Evolutionary conservation across 371 early-diverging fungal species (phyloP).

Genomic region (Apophysomyces ossiformis): DNA sequence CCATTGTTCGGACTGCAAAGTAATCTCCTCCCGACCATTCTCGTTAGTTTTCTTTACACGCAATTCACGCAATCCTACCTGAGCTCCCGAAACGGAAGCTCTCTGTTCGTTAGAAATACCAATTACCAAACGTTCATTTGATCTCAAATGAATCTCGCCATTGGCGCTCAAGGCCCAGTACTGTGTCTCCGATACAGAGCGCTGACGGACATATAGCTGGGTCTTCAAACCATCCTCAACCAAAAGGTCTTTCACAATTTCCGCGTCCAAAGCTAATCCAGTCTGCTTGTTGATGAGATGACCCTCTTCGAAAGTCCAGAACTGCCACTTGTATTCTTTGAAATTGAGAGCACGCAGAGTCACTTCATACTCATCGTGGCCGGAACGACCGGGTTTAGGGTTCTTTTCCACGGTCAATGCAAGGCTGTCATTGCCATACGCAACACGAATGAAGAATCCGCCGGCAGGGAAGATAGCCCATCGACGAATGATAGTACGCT

Average conservation of each 20-base stretch:
- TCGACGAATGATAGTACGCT: conserved; percentile 40
- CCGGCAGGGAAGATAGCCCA: conserved; percentile 52
- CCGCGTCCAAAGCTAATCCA: conserved; percentile 52
- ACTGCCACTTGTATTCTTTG: conserved; percentile 50
- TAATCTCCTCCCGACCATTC: conserved; percentile 27
- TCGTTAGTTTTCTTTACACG: conserved; percentile 27
- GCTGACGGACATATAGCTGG: conserved; percentile 34
- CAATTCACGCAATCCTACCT: conserved; percentile 39
- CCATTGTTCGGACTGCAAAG: conserved; percentile 42
- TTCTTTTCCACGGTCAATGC: conserved; percentile 46
- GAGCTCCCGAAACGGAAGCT: conserved; percentile 38
- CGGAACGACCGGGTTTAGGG: conserved; percentile 17
- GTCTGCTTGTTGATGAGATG: conserved; percentile 59
- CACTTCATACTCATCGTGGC: conserved; percentile 31
- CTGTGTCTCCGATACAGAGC: conserved; percentile 39
- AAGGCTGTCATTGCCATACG: conserved; percentile 32
- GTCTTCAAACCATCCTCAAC: conserved; percentile 40
- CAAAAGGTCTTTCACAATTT: conserved; percentile 28
- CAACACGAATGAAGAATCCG: conserved; percentile 40
- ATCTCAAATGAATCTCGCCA: conserved; percentile 47
- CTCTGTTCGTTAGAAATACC: conserved; percentile 31
- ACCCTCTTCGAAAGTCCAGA: conserved; percentile 57
- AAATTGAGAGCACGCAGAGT: conserved; percentile 43
- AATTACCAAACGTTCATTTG: conserved; percentile 41
- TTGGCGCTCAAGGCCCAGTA: conserved; percentile 46